Base-by-base conservation (phyloP, 2,329 filamentous ascomycete species). In the Dactylellina drechsleri region DNA sequence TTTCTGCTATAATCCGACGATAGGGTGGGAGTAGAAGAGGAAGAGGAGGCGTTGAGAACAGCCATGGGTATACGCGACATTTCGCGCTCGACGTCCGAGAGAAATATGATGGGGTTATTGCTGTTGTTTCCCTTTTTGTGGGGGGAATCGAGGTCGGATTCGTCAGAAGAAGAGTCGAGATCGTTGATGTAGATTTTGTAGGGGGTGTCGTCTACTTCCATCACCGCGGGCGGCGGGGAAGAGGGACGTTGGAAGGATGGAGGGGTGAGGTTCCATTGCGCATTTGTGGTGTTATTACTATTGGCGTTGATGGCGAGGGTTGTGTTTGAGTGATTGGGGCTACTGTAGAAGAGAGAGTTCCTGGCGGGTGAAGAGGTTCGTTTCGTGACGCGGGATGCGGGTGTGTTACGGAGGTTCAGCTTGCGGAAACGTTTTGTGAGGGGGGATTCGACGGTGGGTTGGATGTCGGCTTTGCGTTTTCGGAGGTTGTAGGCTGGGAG, bases 11-110 rank as follows among this genome's bases (percentile, higher is more conserved):
- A 59, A 87, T 88, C 77, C 85, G 86, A 2, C 10, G 86, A 2
- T 8, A 10, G 5, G 85, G 87, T 41, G 87, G 79, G 87, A 84
- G 75, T 85, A 85, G 80, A 87, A 84, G 80, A 87, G 50, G 83
- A 82, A 81, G 49, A 82, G 81, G n/a, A 81, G 81, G 71, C 71
- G 28, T 67, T 75, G 16, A 89, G 86, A 50, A 85, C 79, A 15
- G 80, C 81, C 28, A 89, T 88, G 60, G 93, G 92, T 75, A 90
- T 90, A 71, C 87, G 85, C 76, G 86, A 86, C 61, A 98, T 85
- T 80, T 92, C 90, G 82, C 91, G 92, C 81, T 94, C 90, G 65
- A 98, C 91, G 80, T 96, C 92, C 0, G 92, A 89, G 0, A 96
- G 86, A 83, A 97, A 93, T 80, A 93, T 85, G 54, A 96, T 62